These are phyloP conservation scores for Kockiozyma suomiensis DNA, from an alignment of 805 yeast genomes.

Conservation along the genomic window DNA sequence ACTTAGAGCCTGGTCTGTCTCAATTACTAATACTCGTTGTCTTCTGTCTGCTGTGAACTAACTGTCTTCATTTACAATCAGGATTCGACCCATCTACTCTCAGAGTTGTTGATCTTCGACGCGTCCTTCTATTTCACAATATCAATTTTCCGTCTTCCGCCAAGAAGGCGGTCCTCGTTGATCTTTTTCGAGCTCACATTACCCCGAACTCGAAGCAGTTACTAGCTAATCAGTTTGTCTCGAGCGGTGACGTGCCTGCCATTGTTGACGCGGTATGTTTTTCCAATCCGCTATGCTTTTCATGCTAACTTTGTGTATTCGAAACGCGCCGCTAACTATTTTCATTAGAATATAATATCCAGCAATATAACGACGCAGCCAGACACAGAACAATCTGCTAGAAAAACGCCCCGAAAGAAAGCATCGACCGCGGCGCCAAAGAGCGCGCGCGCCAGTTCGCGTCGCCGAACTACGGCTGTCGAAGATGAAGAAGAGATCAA, in stretches of 20 bases:
- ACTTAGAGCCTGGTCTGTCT: conserved; percentile 25
- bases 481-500: neutral
- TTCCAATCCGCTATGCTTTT: too few species aligned
- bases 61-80: conserved; percentile 18
- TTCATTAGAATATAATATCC: too few species aligned
- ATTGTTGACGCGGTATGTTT: conserved; percentile 46
- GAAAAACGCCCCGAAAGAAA: neutral
- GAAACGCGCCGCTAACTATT: too few species aligned
- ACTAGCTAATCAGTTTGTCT: conserved; percentile 41
- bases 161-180: conserved; percentile 66
- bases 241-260: conserved; percentile 43
- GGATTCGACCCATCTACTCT: conserved; percentile 70
- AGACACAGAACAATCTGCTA: neutral
- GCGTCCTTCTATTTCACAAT: conserved; percentile 63
- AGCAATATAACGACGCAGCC: neutral
- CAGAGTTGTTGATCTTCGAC: conserved; percentile 70
- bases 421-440: neutral
- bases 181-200: conserved; percentile 52
- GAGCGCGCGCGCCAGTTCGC: neutral
- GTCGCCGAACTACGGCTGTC: neutral
- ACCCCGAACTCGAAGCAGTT: conserved; percentile 52
- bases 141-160: conserved; percentile 63
- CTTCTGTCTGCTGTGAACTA: too few species aligned
- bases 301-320: too few species aligned
- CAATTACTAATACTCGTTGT: too few species aligned